A percentile compares a stretch with the other conserved stretches of the same genome.
Conservation (phyloP, 1,284 basidiomycete genomes). For the Anthracocystis panici-leucophaei region DNA sequence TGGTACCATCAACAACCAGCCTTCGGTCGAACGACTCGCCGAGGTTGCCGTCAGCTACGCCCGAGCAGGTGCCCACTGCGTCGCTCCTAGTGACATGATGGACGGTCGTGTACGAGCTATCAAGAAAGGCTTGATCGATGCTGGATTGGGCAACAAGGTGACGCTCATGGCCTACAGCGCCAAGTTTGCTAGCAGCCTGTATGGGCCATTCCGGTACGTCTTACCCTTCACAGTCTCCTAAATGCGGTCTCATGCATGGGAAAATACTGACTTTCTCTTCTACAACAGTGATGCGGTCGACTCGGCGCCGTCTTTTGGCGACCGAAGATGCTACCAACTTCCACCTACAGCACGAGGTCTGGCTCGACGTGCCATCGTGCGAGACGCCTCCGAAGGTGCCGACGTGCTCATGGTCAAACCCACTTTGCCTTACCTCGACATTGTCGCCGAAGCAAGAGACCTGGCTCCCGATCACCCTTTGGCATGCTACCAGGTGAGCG, state of each 20-base stretch:
- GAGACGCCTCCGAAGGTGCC: slow-evolving; percentile 91
- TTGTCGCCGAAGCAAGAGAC: slow-evolving; percentile 87
- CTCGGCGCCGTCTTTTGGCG: slow-evolving; percentile 90
- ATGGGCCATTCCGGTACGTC: slow-evolving; percentile 86
- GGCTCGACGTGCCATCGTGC: slow-evolving; percentile 89
- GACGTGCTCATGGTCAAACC: slow-evolving; percentile 99
- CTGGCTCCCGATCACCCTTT: slow-evolving; percentile 87
- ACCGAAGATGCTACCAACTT: slow-evolving; percentile 97
- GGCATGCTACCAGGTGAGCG: slow-evolving; percentile 82
- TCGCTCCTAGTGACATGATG: slow-evolving; percentile 99
- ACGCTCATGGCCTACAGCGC: slow-evolving; percentile 98
- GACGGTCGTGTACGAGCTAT: slow-evolving; percentile 92
- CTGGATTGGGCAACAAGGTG: slow-evolving; percentile 78
- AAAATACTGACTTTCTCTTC: neutral
- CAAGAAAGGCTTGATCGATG: slow-evolving; percentile 85
- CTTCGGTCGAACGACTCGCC: slow-evolving; percentile 81
- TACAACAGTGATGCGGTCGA: slow-evolving; percentile 84
- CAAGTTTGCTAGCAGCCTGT: slow-evolving; percentile 95
- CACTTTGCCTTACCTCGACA: slow-evolving; percentile 92
- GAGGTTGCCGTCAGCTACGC: slow-evolving; percentile 94
- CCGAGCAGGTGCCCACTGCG: slow-evolving; percentile 92
- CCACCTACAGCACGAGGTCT: slow-evolving; percentile 89
- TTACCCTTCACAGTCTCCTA: no score
- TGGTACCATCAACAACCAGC: slow-evolving; percentile 75
- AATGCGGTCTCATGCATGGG: neutral